phyloP scores from a whole-genome alignment of 345 rosid species.

The Lumnitzera littorea region DNA sequence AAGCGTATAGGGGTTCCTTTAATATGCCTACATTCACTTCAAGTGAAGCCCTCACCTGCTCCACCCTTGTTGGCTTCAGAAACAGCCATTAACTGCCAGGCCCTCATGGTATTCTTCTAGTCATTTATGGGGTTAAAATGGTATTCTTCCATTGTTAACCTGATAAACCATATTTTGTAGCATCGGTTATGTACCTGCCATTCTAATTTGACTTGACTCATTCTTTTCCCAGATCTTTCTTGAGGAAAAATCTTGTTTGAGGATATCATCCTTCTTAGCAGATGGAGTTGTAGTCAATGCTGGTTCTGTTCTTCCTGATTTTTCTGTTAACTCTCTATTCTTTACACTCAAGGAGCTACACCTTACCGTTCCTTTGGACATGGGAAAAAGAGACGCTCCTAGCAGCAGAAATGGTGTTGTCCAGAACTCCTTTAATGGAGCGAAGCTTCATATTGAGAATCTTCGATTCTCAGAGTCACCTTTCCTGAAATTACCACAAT shows the following conservation, averaged over 20 bases:
- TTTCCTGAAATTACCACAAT: slow-evolving; percentile 52
- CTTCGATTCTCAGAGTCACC: slow-evolving; percentile 84
- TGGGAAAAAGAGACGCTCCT: slow-evolving; percentile 31
- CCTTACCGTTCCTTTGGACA: slow-evolving; percentile 65
- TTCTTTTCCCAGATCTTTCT: slow-evolving; percentile 64
- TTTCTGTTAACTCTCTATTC: slow-evolving; percentile 59
- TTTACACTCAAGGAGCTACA: slow-evolving; percentile 69
- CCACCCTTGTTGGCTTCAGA: slow-evolving; percentile 79
- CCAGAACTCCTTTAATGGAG: slow-evolving; percentile 64
- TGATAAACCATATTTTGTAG: not conserved
- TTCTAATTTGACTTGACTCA: slow-evolving; percentile 6
- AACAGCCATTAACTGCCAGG: slow-evolving; percentile 85
- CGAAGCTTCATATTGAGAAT: slow-evolving; percentile 79
- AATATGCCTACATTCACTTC: slow-evolving; percentile 76
- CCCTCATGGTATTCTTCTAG: slow-evolving; percentile 63
- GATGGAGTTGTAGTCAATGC: slow-evolving; percentile 90
- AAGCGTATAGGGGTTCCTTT: slow-evolving; percentile 54
- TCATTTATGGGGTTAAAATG: not conserved
- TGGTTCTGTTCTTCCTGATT: slow-evolving; percentile 69
- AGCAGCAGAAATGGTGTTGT: slow-evolving; percentile 20
- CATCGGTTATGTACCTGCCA: slow-evolving; percentile 2
- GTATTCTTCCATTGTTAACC: no score
- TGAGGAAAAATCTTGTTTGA: slow-evolving; percentile 95
- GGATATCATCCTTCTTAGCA: slow-evolving; percentile 89
- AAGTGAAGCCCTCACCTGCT: slow-evolving; percentile 82